These are phyloP conservation scores for Candida ascalaphidarum DNA, from an alignment of 805 yeast genomes.

Conservation along the genomic window DNA sequence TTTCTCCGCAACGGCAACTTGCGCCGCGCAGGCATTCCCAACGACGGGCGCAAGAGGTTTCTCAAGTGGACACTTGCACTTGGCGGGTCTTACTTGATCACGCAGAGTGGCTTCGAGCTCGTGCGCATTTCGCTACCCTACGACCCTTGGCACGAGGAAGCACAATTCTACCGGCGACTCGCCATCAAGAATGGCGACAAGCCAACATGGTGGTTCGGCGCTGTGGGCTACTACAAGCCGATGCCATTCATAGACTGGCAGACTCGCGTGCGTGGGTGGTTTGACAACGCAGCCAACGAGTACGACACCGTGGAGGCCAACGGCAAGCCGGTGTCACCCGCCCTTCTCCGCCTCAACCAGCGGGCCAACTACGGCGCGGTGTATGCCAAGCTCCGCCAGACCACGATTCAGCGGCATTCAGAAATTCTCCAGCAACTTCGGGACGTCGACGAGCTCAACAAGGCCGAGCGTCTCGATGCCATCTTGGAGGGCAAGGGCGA, in stretches of 20 bases:
- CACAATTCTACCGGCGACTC: slow-evolving; percentile 41
- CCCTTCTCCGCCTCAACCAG: too few relatives aligned
- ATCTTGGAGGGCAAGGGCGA: slow-evolving; percentile 23
- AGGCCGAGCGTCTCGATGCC: slow-evolving; percentile 24
- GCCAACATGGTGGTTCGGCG: slow-evolving; percentile 62
- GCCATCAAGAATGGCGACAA: slow-evolving; percentile 41
- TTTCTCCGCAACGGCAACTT: not conserved
- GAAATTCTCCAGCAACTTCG: slow-evolving; percentile 17
- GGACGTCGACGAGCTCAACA: slow-evolving; percentile 27
- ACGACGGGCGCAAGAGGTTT: slow-evolving; percentile 1
- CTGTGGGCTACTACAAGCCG: slow-evolving; percentile 44
- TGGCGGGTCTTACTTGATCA: slow-evolving; percentile 28
- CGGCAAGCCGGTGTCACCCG: too few relatives aligned
- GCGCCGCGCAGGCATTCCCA: not conserved
- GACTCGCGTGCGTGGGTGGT: slow-evolving; percentile 12
- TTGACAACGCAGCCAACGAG: slow-evolving; percentile 6
- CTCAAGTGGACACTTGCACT: slow-evolving; percentile 6
- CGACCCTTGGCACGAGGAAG: slow-evolving; percentile 74
- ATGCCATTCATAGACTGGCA: slow-evolving; percentile 35
- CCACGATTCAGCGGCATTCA: slow-evolving; percentile 12
- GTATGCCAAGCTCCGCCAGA: slow-evolving; percentile 15
- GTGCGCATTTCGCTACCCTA: slow-evolving; percentile 37
- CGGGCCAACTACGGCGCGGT: slow-evolving; percentile 23
- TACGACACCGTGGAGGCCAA: slow-evolving; percentile 3
- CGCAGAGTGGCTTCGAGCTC: slow-evolving; percentile 48